Evolutionary conservation across 495 filamentous ascomycete species (phyloP), one percentile per base, ranked within the genome.

Genomic region (Amniculicola lignicola): DNA sequence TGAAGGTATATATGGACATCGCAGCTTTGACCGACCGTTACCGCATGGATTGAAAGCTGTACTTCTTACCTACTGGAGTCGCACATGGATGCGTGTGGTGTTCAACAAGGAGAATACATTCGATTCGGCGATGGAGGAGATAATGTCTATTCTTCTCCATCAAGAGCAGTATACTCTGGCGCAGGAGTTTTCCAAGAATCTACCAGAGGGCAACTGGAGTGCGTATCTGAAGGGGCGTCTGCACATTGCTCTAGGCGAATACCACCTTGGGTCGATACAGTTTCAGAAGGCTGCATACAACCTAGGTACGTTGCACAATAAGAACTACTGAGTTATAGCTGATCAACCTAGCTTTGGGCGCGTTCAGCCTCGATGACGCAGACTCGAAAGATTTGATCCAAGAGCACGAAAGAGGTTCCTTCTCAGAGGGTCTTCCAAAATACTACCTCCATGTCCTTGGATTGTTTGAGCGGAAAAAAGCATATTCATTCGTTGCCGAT

Each of bases 381-480:
- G 79, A 67, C 76, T 64, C 77, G 73, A 51, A 79, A 16, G 79
- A 78, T 7, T 80, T 93, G 14, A 77, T 95, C 2, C 79, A 84
- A 53, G 77, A 84, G n/a, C 77, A 83, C 11, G 84, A 91, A 52
- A 80, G 79, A 63, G 82, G 83, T 44, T 77, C 79, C 49, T 84
- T 96, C 54, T 82, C 85, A 64, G 80, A 80, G 45, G 93, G 91
- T 7, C 77, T 93, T 24, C 76, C 88, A 3, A 80, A 82, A 47
- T 97, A 96, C 69, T 95, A 92, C 67, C 79, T 85, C 37, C 94
- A 98, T 69, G 79, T 97, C 53, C 78, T 89, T 14, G 77, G 79
- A 19, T 77, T 98, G 6, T 97, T 87, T 67, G 90, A 95, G 59
- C 78, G 82, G 62, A 78, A 79, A 40, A 84, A 83, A 43, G 81